phyloP scores from a whole-genome alignment of 768 basidiomycete genomes.

The Pleurotus platypus region DNA sequence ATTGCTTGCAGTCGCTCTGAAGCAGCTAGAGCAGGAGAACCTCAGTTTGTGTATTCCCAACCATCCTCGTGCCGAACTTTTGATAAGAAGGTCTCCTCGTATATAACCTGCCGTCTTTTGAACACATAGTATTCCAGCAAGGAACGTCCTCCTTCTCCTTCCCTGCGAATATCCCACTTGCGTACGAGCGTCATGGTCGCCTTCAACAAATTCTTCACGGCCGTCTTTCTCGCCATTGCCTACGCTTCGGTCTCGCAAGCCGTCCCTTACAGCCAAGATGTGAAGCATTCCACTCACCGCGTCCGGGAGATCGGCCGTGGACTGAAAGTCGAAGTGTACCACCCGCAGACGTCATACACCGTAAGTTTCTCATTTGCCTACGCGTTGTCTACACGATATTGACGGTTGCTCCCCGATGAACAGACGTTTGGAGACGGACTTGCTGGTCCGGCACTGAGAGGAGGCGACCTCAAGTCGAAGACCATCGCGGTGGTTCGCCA shows the following conservation, averaged over 20 bases:
- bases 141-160: background rate
- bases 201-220: slow-evolving; percentile 23
- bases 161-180: background rate
- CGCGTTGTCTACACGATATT: background rate
- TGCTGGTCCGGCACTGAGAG: slow-evolving; percentile 22
- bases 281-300: slow-evolving; percentile 29
- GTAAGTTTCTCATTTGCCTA: slow-evolving; percentile 12
- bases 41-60: background rate
- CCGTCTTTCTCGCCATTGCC: slow-evolving; percentile 24
- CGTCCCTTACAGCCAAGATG: slow-evolving; percentile 19
- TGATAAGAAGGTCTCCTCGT: background rate
- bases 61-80: background rate
- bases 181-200: background rate
- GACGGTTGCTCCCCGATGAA: background rate
- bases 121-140: background rate
- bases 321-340: slow-evolving; percentile 29
- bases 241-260: slow-evolving; percentile 23
- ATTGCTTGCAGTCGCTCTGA: background rate
- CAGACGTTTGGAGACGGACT: slow-evolving; percentile 27
- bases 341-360: slow-evolving; percentile 32
- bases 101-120: background rate
- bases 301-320: slow-evolving; percentile 24
- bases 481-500: slow-evolving; percentile 20
- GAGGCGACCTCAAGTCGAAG: slow-evolving; percentile 16
- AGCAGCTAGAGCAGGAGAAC: background rate